Conservation (phyloP, 768 basidiomycete genomes). For the Boletus barrowsii region DNA sequence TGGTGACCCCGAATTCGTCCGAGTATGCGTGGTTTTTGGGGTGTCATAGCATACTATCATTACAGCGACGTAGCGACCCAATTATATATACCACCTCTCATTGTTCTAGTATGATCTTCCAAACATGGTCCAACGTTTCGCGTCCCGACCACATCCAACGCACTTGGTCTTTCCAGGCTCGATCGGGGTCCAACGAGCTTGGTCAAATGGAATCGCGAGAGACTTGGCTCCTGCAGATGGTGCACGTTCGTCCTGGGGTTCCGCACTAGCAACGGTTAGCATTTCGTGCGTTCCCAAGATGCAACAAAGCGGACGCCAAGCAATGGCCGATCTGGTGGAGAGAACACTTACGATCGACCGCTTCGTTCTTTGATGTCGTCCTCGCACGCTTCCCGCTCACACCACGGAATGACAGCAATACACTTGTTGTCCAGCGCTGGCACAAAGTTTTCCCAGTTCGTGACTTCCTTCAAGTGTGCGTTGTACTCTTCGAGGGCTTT, state of each 20-base stretch:
- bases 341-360: conserved; percentile 62
- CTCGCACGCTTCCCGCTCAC: conserved; percentile 88
- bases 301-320: background rate
- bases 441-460: conserved; percentile 90
- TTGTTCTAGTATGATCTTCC: conserved; percentile 73
- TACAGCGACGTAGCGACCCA: background rate
- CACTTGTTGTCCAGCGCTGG: conserved; percentile 87
- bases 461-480: conserved; percentile 66
- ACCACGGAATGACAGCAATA: conserved; percentile 92
- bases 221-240: conserved; percentile 98
- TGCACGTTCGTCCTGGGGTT: conserved; percentile 89
- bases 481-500: conserved; percentile 75
- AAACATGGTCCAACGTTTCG: conserved; percentile 97
- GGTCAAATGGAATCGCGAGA: conserved; percentile 94
- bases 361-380: conserved; percentile 97
- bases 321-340: background rate
- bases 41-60: too few species aligned
- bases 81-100: background rate
- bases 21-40: too few species aligned
- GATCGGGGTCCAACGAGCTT: conserved; percentile 75
- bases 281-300: background rate
- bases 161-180: conserved; percentile 86
- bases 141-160: conserved; percentile 79
- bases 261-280: conserved; percentile 47
- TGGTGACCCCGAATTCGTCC: too few species aligned